A percentile compares a stretch with the other conserved stretches of the same genome.
These are phyloP conservation scores for Wickerhamiella australiensis DNA, from an alignment of 805 yeast genomes.

Conservation along the genomic window DNA sequence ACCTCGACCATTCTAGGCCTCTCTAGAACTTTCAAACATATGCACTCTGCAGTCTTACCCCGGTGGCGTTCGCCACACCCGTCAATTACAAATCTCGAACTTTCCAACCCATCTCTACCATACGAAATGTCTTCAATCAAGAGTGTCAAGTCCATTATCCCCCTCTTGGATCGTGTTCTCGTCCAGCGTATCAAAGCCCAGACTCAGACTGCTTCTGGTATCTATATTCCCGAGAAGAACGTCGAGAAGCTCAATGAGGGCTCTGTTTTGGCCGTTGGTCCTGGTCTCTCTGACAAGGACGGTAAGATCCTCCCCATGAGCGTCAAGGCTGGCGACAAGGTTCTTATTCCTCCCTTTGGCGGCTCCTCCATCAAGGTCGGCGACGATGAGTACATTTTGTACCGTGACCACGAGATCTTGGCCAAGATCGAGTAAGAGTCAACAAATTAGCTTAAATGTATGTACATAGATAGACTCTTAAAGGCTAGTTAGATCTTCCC, in stretches of 20 bases:
- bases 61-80: slow-evolving; percentile 2
- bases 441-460: background rate
- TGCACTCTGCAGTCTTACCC: too few relatives aligned
- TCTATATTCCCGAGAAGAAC: slow-evolving; percentile 91
- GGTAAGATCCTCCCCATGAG: slow-evolving; percentile 64
- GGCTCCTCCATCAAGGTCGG: slow-evolving; percentile 83
- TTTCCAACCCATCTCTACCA: slow-evolving; percentile 1
- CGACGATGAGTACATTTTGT: slow-evolving; percentile 57
- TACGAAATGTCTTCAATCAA: slow-evolving; percentile 33
- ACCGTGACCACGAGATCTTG: slow-evolving; percentile 88
- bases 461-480: slow-evolving; percentile 1
- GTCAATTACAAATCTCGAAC: slow-evolving; percentile 10
- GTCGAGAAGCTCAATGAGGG: slow-evolving; percentile 89
- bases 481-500: background rate
- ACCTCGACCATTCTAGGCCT: too few relatives aligned
- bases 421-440: slow-evolving; percentile 67
- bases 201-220: slow-evolving; percentile 82
- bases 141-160: slow-evolving; percentile 77
- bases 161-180: slow-evolving; percentile 89
- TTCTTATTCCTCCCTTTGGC: slow-evolving; percentile 87
- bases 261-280: slow-evolving; percentile 87
- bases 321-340: slow-evolving; percentile 85
- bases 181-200: slow-evolving; percentile 91
- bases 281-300: slow-evolving; percentile 66
- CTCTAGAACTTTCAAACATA: too few relatives aligned